Conservation (phyloP, 495 filamentous ascomycete species). For the Lichina pygmaea region DNA sequence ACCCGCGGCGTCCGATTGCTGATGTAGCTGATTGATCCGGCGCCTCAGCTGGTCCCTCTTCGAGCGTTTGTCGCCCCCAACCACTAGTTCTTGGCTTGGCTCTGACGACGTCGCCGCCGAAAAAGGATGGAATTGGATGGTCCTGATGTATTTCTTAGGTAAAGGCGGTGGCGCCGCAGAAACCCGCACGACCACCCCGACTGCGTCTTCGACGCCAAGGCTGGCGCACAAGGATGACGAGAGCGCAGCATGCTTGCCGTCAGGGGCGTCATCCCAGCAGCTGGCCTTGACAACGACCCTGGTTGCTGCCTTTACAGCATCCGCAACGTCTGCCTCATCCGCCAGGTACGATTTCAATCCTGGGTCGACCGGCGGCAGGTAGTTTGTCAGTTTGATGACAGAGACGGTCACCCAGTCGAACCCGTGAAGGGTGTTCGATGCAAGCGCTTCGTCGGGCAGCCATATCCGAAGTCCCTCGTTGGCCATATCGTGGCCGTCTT, state of each 20-base stretch:
- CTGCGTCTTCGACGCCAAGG: constrained; percentile 39
- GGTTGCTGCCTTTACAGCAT: constrained; percentile 22
- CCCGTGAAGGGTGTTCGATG: constrained; percentile 39
- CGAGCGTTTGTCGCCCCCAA: constrained; percentile 62
- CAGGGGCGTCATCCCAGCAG: constrained; percentile 68
- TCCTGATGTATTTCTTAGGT: constrained; percentile 22
- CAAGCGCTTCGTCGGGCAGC: constrained; percentile 51
- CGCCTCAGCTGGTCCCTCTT: constrained; percentile 40
- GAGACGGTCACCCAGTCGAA: constrained; percentile 47
- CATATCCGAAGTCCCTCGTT: constrained; percentile 52
- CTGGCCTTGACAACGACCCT: constrained; percentile 52
- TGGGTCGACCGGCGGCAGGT: constrained; percentile 49
- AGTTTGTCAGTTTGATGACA: constrained; percentile 50
- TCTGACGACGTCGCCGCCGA: constrained; percentile 19
- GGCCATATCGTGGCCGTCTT: constrained; percentile 16
- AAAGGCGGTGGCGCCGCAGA: constrained; percentile 41
- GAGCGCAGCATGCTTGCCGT: constrained; percentile 46
- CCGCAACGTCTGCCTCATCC: constrained; percentile 15
- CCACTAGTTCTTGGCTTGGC: constrained; percentile 41
- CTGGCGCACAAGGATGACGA: constrained; percentile 48
- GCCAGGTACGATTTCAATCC: constrained; percentile 37
- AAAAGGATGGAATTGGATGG: constrained; percentile 60
- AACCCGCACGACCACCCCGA: constrained; percentile 69
- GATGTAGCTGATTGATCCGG: constrained; percentile 25
- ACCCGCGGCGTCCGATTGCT: constrained; percentile 21